Evolutionary conservation across 176 grass and related monocot species (phyloP).

Genomic region (Pontederia crassipes): DNA sequence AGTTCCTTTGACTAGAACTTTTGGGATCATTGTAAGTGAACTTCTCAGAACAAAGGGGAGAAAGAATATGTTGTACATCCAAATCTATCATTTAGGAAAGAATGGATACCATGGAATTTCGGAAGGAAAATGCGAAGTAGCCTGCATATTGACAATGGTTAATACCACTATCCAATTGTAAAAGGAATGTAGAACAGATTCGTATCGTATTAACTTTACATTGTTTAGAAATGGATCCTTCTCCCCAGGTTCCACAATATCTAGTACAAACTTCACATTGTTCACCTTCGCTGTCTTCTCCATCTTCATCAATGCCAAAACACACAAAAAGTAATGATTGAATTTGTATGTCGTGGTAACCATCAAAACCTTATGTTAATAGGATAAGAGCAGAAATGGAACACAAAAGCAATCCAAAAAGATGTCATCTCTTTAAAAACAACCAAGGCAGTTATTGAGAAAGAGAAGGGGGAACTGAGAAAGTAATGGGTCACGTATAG

Average conservation of each 20-base stretch:
- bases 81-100: constrained; percentile 4
- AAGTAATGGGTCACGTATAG: no score
- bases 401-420: no score
- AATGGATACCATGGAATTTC: constrained; percentile 56
- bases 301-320: constrained; percentile 45
- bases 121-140: constrained; percentile 43
- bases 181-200: background rate
- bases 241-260: constrained; percentile 45
- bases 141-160: constrained; percentile 25
- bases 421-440: no score
- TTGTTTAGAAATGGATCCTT: constrained; percentile 47
- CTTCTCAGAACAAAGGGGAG: background rate
- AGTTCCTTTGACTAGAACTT: background rate
- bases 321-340: constrained; percentile 3
- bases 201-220: constrained; percentile 27
- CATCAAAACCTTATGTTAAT: no score
- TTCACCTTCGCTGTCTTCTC: constrained; percentile 35
- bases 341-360: no score
- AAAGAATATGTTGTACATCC: background rate
- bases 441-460: no score
- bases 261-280: constrained; percentile 55
- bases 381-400: no score
- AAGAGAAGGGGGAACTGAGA: no score
- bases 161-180: background rate
- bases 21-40: background rate